Conservation (phyloP, 2,329 filamentous ascomycete species). For the Pyricularia pennisetigena region DNA sequence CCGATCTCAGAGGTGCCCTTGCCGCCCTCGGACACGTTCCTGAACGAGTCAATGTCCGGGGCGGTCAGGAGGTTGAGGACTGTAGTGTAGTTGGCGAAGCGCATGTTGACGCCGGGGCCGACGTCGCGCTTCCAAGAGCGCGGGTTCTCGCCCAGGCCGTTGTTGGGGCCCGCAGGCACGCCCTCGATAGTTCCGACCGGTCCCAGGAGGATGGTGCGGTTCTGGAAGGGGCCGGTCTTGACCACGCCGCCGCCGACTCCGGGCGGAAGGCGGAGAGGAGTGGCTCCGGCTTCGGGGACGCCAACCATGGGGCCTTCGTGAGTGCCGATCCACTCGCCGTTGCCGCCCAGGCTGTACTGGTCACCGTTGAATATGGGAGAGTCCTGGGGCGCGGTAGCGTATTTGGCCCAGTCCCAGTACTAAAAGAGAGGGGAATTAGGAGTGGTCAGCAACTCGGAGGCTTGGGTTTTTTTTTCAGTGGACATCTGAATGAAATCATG, state of each 20-base stretch:
- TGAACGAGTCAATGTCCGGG: constrained; percentile 10
- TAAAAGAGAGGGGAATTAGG: neutral
- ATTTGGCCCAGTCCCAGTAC: constrained; percentile 37
- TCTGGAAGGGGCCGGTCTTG: constrained; percentile 34
- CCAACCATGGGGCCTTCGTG: constrained; percentile 14
- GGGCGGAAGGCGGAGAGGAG: constrained; percentile 24
- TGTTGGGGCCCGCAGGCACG: neutral
- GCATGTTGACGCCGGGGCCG: constrained; percentile 15
- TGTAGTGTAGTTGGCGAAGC: constrained; percentile 14
- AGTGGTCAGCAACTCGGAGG: neutral
- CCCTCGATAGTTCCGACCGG: constrained; percentile 17
- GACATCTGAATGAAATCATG: no score
- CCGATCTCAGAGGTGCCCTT: constrained; percentile 20
- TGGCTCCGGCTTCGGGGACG: constrained; percentile 16
- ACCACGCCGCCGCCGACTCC: constrained; percentile 48
- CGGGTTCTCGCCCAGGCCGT: constrained; percentile 19
- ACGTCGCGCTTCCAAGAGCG: constrained; percentile 21
- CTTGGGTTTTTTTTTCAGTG: no score
- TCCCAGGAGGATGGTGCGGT: constrained; percentile 29
- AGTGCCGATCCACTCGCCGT: constrained; percentile 24
- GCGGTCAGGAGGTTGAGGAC: constrained; percentile 5
- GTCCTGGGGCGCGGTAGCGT: constrained; percentile 23
- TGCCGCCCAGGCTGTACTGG: constrained; percentile 30
- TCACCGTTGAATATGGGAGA: constrained; percentile 41
- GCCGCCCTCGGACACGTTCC: constrained; percentile 16